A percentile compares a stretch with the other conserved stretches of the same genome.
Evolutionary conservation across 2,329 filamentous ascomycete genomes (phyloP).

Genomic region (Alternaria sp.): DNA sequence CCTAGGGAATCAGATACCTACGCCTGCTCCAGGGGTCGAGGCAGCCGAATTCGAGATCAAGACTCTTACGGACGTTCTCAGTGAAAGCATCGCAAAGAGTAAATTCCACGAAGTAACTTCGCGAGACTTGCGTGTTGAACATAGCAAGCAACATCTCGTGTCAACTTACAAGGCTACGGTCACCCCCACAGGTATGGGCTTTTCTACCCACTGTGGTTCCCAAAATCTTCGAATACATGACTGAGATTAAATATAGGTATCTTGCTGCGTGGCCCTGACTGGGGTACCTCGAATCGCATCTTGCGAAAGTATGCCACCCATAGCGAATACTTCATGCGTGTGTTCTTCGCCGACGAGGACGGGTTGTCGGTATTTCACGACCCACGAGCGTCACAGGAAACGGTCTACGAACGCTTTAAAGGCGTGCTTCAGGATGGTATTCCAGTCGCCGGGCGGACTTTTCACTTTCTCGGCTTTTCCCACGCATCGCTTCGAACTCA

Average conservation of each 20-base stretch:
- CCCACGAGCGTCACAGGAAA: slow-evolving; percentile 42
- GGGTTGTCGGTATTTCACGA: slow-evolving; percentile 70
- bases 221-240: neutral
- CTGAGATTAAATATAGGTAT: slow-evolving; percentile 18
- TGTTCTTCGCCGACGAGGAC: slow-evolving; percentile 79
- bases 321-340: slow-evolving; percentile 57
- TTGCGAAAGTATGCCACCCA: slow-evolving; percentile 37
- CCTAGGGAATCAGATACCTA: slow-evolving; percentile 66
- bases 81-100: slow-evolving; percentile 17
- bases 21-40: slow-evolving; percentile 25
- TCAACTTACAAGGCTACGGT: slow-evolving; percentile 64
- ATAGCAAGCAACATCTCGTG: slow-evolving; percentile 58
- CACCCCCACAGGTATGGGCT: slow-evolving; percentile 50
- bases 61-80: slow-evolving; percentile 14
- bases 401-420: slow-evolving; percentile 62
- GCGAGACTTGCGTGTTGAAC: slow-evolving; percentile 63
- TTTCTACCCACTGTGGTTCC: neutral
- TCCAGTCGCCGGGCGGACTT: slow-evolving; percentile 37
- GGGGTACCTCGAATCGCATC: slow-evolving; percentile 65
- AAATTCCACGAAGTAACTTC: slow-evolving; percentile 57
- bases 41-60: slow-evolving; percentile 17
- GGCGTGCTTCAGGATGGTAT: slow-evolving; percentile 67
- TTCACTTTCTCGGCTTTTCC: slow-evolving; percentile 46
- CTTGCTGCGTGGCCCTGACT: slow-evolving; percentile 58
- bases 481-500: slow-evolving; percentile 44